Base-by-base conservation (phyloP, 2,329 filamentous ascomycete genomes). In the Emericellopsis atlantica region DNA sequence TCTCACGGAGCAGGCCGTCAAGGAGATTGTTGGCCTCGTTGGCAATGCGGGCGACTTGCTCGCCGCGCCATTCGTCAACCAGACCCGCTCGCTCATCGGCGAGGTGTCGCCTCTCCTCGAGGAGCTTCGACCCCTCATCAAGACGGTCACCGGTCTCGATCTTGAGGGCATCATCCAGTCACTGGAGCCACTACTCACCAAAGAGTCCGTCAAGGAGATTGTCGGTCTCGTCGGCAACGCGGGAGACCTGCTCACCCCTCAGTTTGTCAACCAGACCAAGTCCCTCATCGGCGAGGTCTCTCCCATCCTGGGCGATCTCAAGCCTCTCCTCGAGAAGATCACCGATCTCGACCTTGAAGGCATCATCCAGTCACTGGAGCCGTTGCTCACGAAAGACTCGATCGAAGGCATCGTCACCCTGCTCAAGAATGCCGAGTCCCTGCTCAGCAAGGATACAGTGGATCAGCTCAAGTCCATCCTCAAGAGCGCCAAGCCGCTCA, bases 281-380 rank as follows among this genome's bases (percentile, higher is more conserved):
- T 57, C 58, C 2, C 48, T 64, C 2, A 46, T 64, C 2, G 50
- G 58, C 32, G 42, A 32, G 11, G 31, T 15, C 11, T 32, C 31
- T 15, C 11, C n/a, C 32, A 15, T 60, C 4, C 47, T 57, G 37
- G 43, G 50, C 10, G 48, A 54, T 41, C 45, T 54, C 12, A 51
- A 53, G 38, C 56, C 57, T 14, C 48, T 60, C 12, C 43, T 60
- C 16, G 51, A 54, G 12, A 48, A 47, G 4, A 31, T 58, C 2
- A 42, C 53, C 33, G 52, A 59, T 37, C 49, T 64, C 4, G 56
- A 65, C 23, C 48, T 66, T 0, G 46, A 54, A 35, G 53, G 52
- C 3, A 44, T 64, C 2, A 44, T 63, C 4, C 48, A 56, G 4
- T 44, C 46, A 0, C 44, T 51, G 6, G 42, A 42, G 11, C 51